Conservation (phyloP, 768 basidiomycete genomes). For the Lactarius indigo region DNA sequence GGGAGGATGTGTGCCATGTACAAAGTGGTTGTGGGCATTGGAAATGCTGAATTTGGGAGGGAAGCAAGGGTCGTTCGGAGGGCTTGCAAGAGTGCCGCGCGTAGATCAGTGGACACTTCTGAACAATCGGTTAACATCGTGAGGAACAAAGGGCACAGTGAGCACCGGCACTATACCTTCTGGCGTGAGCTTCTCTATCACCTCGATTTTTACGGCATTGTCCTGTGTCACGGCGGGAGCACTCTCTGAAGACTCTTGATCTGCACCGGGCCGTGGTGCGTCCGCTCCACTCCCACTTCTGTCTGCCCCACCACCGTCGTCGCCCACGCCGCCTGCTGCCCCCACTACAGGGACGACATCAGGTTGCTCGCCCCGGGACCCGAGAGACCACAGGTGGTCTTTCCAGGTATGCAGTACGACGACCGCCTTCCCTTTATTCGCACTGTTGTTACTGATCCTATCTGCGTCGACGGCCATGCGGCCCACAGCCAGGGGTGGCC, state of each 20-base stretch:
- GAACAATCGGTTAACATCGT: background rate
- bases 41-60: slow-evolving; percentile 55
- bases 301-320: slow-evolving; percentile 12
- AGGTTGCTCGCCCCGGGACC: slow-evolving; percentile 56
- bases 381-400: slow-evolving; percentile 72
- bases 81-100: slow-evolving; percentile 60
- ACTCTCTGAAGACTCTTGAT: slow-evolving; percentile 30
- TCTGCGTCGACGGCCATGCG: slow-evolving; percentile 50
- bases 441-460: slow-evolving; percentile 35
- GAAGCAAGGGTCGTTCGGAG: slow-evolving; percentile 48
- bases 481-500: slow-evolving; percentile 70
- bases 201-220: slow-evolving; percentile 9
- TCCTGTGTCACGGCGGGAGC: background rate
- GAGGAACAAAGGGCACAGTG: background rate
- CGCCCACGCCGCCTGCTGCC: slow-evolving; percentile 1
- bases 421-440: slow-evolving; percentile 69
- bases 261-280: background rate
- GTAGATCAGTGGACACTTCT: slow-evolving; percentile 60
- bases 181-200: slow-evolving; percentile 23
- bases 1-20: slow-evolving; percentile 78
- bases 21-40: slow-evolving; percentile 70
- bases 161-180: slow-evolving; percentile 28
- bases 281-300: slow-evolving; percentile 3
- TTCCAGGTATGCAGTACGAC: slow-evolving; percentile 71
- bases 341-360: slow-evolving; percentile 25